phyloP scores from a whole-genome alignment of 2,329 filamentous ascomycete genomes.

The Fusarium globosum region DNA sequence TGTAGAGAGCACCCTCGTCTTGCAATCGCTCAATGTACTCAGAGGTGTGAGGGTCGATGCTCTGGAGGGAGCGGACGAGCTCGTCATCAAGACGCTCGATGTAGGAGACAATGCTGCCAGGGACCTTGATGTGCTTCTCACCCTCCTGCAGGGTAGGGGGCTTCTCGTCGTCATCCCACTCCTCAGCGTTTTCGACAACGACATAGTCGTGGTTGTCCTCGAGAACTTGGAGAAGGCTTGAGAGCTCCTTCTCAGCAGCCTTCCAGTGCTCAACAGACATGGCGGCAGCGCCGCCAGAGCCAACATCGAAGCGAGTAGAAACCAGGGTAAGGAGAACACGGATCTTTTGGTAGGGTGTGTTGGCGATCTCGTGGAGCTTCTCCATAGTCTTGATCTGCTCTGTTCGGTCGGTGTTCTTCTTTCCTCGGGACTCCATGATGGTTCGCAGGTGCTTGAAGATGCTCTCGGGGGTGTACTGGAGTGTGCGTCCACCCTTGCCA shows the following conservation, averaged over 20 bases:
- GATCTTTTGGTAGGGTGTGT: conserved; percentile 92
- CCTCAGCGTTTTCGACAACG: conserved; percentile 90
- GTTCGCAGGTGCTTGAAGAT: conserved; percentile 96
- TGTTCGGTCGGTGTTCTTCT: conserved; percentile 96
- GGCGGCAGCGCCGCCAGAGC: conserved; percentile 77
- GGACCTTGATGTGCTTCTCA: conserved; percentile 88
- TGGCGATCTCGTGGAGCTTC: conserved; percentile 89
- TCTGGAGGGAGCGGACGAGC: conserved; percentile 95
- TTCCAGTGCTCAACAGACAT: conserved; percentile 99
- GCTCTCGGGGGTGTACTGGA: conserved; percentile 95
- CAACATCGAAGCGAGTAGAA: conserved; percentile 93
- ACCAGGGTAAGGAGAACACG: conserved; percentile 91
- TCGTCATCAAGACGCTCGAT: conserved; percentile 97
- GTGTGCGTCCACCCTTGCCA: conserved; percentile 86
- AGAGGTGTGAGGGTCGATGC: conserved; percentile 97
- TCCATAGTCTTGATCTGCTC: conserved; percentile 99
- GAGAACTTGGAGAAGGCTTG: conserved; percentile 79
- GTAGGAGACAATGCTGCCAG: conserved; percentile 93
- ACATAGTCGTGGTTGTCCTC: conserved; percentile 84
- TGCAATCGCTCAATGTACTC: conserved; percentile 97
- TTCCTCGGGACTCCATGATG: conserved; percentile 95
- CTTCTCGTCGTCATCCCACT: conserved; percentile 99
- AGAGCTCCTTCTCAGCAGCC: conserved; percentile 87
- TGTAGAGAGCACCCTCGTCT: conserved; percentile 91
- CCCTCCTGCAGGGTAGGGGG: conserved; percentile 77